Base-by-base conservation (phyloP, 352 stramenopile genomes). In the Aphanomyces astaci region DNA sequence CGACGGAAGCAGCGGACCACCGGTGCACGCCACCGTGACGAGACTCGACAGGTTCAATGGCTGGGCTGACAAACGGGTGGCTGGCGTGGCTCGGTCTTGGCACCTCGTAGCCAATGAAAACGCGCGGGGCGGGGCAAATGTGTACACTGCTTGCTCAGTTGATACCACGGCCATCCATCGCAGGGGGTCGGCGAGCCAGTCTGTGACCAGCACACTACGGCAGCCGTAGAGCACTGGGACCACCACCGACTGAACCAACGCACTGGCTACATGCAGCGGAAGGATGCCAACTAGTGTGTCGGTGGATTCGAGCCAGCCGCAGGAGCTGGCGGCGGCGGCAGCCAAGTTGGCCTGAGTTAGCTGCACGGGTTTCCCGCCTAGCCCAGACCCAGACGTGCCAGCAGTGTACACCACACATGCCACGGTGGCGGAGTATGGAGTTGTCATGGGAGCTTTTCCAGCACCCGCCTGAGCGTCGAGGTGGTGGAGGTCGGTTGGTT, bases 331-430 rank as follows among this genome's bases (percentile, higher is more conserved):
- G n/a, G 10, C 48, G 48, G 48, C 48, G 48, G 27, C n/a, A 30
- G 48, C 48, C 36, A 43, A 43, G 27, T 55, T 55, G 10, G n/a
- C 48, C 10, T 55, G 48, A 55, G 10, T 55, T 11, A 55, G 0
- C 22, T 25, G 27, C 13, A 55, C 48, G 13, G 48, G 48, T 22
- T 55, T 55, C 10, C n/a, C 10, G n/a, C n/a, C n/a, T n/a, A n/a
- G 48, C 27, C 10, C 48, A 55, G n/a, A n/a, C n/a, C 15, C 36
- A 15, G 48, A 55, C 48, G 48, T 24, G 48, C 48, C 48, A 22
- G 48, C n/a, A 30, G 48, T 55, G n/a, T 55, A 55, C 48, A 55
- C n/a, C 10, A 55, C 10, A 22, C 48, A 55, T n/a, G 48, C 48
- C 48, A 55, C 36, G 15, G 36, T 43, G 7, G 36, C n/a, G n/a